Evolutionary conservation across 73 alveolate species (phyloP).

Genomic region (Paramecium octaurelia): DNA sequence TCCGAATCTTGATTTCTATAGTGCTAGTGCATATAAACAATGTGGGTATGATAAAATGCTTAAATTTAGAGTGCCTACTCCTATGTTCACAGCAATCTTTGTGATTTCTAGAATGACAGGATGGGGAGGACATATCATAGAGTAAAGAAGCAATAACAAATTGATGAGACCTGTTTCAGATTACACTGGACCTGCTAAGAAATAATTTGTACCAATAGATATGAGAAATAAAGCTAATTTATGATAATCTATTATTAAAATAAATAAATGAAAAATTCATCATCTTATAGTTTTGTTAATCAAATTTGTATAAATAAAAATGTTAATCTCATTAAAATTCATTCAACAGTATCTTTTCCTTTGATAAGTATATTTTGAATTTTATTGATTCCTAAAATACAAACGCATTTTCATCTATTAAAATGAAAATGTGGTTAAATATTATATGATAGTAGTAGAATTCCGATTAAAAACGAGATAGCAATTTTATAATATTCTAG

Average conservation of each 20-base stretch:
- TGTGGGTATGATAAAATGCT: constrained; percentile 28
- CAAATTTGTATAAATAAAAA: background rate
- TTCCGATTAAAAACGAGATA: no score
- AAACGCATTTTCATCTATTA: no score
- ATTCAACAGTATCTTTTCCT: no score
- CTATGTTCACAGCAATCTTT: constrained; percentile 14
- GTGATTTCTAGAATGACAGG: constrained; percentile 61
- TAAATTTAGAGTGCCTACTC: background rate
- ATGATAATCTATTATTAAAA: background rate
- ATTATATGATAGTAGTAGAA: background rate
- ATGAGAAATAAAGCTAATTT: constrained; percentile 42
- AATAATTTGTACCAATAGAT: constrained; percentile 51
- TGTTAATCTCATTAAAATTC: no score
- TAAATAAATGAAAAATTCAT: background rate
- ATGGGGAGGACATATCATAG: constrained; percentile 80
- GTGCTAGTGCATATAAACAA: constrained; percentile 73
- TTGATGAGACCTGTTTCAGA: constrained; percentile 69
- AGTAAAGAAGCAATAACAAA: constrained; percentile 70
- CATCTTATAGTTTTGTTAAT: background rate
- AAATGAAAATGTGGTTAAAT: no score
- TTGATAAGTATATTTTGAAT: no score
- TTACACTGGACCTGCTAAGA: constrained; percentile 69
- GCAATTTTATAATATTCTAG: no score
- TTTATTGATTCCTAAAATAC: no score
- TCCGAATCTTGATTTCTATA: constrained; percentile 79